Conservation (phyloP, 805 yeast species). For the Sugiyamaella marilandica region DNA sequence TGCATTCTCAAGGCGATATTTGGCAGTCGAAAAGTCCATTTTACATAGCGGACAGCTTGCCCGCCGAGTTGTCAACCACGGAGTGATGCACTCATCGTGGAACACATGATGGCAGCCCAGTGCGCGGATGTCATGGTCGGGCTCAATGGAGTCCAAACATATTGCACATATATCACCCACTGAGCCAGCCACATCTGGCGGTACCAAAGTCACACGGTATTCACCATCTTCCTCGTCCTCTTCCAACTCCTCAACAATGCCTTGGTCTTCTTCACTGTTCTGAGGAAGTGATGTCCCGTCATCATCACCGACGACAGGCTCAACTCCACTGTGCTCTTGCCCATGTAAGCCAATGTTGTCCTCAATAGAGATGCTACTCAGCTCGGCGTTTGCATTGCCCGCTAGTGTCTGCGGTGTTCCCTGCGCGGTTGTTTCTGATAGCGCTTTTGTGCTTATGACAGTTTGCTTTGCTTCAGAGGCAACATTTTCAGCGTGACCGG, state of each 20-base stretch:
- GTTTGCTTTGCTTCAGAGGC: not conserved
- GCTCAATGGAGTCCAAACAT: slow-evolving; percentile 63
- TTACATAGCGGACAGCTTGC: slow-evolving; percentile 86
- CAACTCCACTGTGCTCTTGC: no score
- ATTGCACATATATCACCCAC: slow-evolving; percentile 63
- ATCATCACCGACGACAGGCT: not conserved
- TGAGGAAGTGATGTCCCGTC: not conserved
- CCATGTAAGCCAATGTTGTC: no score
- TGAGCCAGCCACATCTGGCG: slow-evolving; percentile 11
- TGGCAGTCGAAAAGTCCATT: slow-evolving; percentile 44
- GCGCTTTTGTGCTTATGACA: not conserved
- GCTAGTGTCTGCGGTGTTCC: no score
- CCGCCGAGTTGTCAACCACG: slow-evolving; percentile 70
- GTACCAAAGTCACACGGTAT: slow-evolving; percentile 3
- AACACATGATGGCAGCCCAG: slow-evolving; percentile 78
- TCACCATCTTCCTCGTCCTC: slow-evolving; percentile 3
- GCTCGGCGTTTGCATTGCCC: no score
- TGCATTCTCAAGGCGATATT: slow-evolving; percentile 5
- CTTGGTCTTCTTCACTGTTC: not conserved
- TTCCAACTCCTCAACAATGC: not conserved
- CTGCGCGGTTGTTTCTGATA: not conserved
- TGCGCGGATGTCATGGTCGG: slow-evolving; percentile 63
- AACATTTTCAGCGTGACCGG: no score
- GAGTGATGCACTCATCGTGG: slow-evolving; percentile 74
- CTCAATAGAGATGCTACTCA: no score